A percentile compares a stretch with the other conserved stretches of the same genome.
Evolutionary conservation across 2,329 filamentous ascomycete species (phyloP).

Genomic region (Polytolypa hystricis): DNA sequence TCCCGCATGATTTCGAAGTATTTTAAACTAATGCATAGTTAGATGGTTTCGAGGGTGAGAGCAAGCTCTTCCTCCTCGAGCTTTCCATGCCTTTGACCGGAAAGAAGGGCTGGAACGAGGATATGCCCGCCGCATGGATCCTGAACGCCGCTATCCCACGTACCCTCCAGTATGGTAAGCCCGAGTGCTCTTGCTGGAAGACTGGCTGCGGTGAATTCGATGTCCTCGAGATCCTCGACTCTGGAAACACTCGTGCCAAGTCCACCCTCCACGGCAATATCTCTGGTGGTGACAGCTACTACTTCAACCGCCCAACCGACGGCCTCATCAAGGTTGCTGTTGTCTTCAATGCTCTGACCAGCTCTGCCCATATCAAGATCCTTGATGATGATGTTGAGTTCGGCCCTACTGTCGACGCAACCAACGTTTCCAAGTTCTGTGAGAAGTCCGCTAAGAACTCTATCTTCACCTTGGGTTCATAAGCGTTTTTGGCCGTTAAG

Average conservation of each 20-base stretch:
- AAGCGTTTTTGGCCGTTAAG: no score
- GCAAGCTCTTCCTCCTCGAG: conserved; percentile 63
- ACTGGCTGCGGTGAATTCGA: conserved; percentile 65
- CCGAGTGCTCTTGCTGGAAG: conserved; percentile 60
- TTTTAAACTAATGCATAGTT: neutral
- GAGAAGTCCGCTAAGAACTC: conserved; percentile 5
- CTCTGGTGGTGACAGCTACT: conserved; percentile 57
- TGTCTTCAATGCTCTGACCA: conserved; percentile 45
- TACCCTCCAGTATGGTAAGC: conserved; percentile 54
- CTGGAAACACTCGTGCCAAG: conserved; percentile 56
- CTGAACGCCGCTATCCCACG: conserved; percentile 64
- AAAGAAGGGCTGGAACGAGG: conserved; percentile 39
- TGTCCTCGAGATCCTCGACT: conserved; percentile 58
- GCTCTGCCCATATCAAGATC: conserved; percentile 46
- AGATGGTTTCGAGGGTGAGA: conserved; percentile 56
- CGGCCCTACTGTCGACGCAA: conserved; percentile 6
- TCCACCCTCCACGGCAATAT: conserved; percentile 52
- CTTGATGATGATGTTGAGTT: conserved; percentile 28
- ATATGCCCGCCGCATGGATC: conserved; percentile 67
- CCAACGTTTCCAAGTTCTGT: conserved; percentile 9
- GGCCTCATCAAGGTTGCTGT: conserved; percentile 53
- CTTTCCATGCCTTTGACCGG: conserved; percentile 60
- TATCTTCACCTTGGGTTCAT: conserved; percentile 9
- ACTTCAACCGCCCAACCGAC: conserved; percentile 54
- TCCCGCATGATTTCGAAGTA: conserved; percentile 1